Conservation (phyloP, 2,329 filamentous ascomycete species). For the Monascus ruber region DNA sequence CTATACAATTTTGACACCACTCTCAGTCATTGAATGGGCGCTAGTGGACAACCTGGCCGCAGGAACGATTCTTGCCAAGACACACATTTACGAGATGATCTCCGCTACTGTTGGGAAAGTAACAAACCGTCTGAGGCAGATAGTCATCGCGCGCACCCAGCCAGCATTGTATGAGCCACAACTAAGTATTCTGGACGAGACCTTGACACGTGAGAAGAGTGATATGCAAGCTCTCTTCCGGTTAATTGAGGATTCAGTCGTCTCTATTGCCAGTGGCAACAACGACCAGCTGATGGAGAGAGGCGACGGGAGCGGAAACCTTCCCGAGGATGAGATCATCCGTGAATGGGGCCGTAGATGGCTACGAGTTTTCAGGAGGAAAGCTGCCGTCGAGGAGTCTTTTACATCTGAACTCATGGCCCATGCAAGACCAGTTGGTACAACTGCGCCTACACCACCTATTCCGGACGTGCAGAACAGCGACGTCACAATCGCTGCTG, state of each 20-base stretch:
- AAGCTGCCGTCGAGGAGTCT: constrained; percentile 75
- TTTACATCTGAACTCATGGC: constrained; percentile 47
- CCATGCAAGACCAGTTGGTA: constrained; percentile 34
- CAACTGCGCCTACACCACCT: constrained; percentile 16
- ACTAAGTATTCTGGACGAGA: constrained; percentile 51
- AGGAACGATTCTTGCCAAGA: constrained; percentile 57
- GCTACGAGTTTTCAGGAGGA: constrained; percentile 72
- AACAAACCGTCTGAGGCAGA: constrained; percentile 70
- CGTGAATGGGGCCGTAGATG: constrained; percentile 75
- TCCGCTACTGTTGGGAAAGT: constrained; percentile 84
- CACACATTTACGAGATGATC: constrained; percentile 81
- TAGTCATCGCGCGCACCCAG: constrained; percentile 53
- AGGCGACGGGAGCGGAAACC: constrained; percentile 40
- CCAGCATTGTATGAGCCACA: constrained; percentile 44
- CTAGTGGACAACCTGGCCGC: constrained; percentile 55
- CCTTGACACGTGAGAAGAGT: constrained; percentile 55
- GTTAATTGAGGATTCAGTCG: constrained; percentile 66
- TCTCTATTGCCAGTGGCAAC: constrained; percentile 58
- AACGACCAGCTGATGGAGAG: constrained; percentile 67
- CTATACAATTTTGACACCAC: constrained; percentile 83
- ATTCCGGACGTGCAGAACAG: constrained; percentile 3
- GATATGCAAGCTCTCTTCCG: constrained; percentile 71
- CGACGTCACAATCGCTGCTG: constrained; percentile 2
- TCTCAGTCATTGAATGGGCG: constrained; percentile 82
- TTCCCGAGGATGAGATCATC: constrained; percentile 52